phyloP scores from a whole-genome alignment of 2,329 filamentous ascomycete species.

The Chalara sp. region DNA sequence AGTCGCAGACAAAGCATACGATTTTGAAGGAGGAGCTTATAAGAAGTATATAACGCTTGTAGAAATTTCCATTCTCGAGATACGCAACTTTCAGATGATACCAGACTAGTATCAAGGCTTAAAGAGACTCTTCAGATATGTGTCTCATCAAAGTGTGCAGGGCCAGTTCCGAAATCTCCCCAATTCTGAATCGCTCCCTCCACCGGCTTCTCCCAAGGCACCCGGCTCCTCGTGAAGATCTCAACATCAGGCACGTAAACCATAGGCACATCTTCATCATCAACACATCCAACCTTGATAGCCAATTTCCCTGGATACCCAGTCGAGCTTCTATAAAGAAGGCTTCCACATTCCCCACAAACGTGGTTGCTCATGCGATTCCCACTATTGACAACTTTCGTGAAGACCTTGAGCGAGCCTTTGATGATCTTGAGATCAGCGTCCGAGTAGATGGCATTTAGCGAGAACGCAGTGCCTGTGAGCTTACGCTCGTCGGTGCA shows the following conservation, averaged over 20 bases:
- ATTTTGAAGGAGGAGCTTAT: too few species aligned
- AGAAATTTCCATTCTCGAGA: too few species aligned
- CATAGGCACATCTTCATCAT: conserved; percentile 10
- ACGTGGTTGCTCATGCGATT: conserved; percentile 13
- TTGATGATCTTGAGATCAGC: conserved; percentile 8
- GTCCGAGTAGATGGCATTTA: conserved; percentile 12
- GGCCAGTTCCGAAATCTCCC: not conserved
- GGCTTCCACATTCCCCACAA: conserved; percentile 8
- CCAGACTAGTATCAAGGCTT: too few species aligned
- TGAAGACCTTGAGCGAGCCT: conserved; percentile 11
- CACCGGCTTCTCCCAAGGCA: conserved; percentile 12
- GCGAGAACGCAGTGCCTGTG: conserved; percentile 16
- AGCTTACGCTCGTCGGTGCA: conserved; percentile 19
- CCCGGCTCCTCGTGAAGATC: conserved; percentile 16
- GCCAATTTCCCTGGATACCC: conserved; percentile 13
- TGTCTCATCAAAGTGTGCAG: too few species aligned
- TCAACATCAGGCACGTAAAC: conserved; percentile 16
- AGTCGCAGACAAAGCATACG: too few species aligned
- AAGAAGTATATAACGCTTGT: too few species aligned
- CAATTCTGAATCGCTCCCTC: conserved; percentile 14
- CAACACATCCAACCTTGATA: conserved; percentile 18
- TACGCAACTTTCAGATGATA: too few species aligned
- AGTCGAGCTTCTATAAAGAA: conserved; percentile 9
- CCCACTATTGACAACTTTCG: conserved; percentile 11
- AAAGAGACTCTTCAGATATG: too few species aligned